A percentile compares a stretch with the other conserved stretches of the same genome.
Evolutionary conservation across 2,329 filamentous ascomycete species (phyloP).

Genomic region (Trichophyton verrucosum): DNA sequence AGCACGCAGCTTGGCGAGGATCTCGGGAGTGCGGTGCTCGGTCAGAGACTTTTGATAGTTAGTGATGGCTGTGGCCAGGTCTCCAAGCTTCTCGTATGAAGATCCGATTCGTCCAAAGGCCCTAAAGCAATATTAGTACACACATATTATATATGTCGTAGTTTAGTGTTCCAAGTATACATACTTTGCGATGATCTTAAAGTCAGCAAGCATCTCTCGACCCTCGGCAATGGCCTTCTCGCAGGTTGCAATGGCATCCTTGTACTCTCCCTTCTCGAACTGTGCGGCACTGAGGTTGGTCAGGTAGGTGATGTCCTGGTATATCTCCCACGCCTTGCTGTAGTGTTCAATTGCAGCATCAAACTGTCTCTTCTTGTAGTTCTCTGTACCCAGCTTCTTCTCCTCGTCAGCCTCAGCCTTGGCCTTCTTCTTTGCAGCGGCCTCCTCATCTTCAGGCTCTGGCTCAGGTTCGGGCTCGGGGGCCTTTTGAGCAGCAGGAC

Average conservation of each 20-base stretch:
- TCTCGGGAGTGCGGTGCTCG: constrained; percentile 90
- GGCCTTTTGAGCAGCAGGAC: constrained; percentile 33
- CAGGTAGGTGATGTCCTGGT: constrained; percentile 95
- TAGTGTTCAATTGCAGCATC: constrained; percentile 93
- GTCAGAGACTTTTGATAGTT: constrained; percentile 90
- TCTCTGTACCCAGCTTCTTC: constrained; percentile 84
- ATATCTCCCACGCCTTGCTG: constrained; percentile 79
- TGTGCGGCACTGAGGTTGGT: constrained; percentile 92
- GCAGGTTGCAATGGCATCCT: constrained; percentile 75
- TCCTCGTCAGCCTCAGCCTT: constrained; percentile 89
- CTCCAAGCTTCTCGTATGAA: constrained; percentile 82
- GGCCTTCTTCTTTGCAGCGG: constrained; percentile 69
- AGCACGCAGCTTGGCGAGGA: constrained; percentile 79
- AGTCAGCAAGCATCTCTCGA: constrained; percentile 80
- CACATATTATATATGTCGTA: background rate
- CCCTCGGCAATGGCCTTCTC: constrained; percentile 82
- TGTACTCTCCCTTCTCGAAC: constrained; percentile 91
- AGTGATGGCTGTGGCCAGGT: constrained; percentile 66
- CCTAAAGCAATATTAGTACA: constrained; percentile 21
- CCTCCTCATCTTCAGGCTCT: constrained; percentile 69
- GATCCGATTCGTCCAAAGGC: constrained; percentile 88
- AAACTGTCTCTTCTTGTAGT: constrained; percentile 97
- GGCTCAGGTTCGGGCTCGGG: constrained; percentile 34
- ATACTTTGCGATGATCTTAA: constrained; percentile 92
- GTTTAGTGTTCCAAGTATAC: constrained; percentile 7